phyloP scores from a whole-genome alignment of 2,329 filamentous ascomycete genomes.

The Fusarium udum region DNA sequence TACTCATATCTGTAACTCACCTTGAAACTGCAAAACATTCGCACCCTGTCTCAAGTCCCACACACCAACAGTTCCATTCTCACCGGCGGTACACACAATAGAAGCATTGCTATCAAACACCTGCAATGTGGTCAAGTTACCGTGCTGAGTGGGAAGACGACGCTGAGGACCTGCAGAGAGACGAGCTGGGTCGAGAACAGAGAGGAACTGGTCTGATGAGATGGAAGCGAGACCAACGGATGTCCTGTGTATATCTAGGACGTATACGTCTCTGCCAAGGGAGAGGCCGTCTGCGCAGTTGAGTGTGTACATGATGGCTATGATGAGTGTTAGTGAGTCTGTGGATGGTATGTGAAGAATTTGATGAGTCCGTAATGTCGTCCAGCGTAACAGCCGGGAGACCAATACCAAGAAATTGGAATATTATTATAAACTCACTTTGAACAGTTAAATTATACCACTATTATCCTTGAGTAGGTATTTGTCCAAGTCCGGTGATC shows the following conservation, averaged over 20 bases:
- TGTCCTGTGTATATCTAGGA: constrained; percentile 66
- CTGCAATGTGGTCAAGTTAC: constrained; percentile 71
- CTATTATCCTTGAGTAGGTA: not conserved
- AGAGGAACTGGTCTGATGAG: constrained; percentile 75
- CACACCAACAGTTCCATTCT: constrained; percentile 72
- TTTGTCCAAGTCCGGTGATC: not conserved
- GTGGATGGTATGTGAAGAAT: not conserved
- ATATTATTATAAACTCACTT: not conserved
- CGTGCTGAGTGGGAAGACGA: constrained; percentile 62
- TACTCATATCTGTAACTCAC: constrained; percentile 49
- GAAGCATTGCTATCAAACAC: constrained; percentile 62
- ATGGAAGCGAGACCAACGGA: constrained; percentile 66
- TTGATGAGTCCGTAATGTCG: not conserved
- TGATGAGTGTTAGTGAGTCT: constrained; percentile 8
- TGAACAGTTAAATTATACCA: not conserved
- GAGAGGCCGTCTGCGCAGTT: constrained; percentile 44
- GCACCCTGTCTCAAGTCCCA: constrained; percentile 70
- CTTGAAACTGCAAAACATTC: constrained; percentile 56
- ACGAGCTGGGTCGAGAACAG: constrained; percentile 68
- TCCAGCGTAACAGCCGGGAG: rapidly evolving
- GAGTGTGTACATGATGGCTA: constrained; percentile 48
- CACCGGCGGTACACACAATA: constrained; percentile 74
- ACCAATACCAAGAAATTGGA: rapidly evolving
- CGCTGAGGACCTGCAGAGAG: constrained; percentile 62
- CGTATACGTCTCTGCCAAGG: constrained; percentile 59